These are phyloP conservation scores for Aurifilum marmelostoma DNA, from an alignment of 2,329 filamentous ascomycete species.

Conservation along the genomic window DNA sequence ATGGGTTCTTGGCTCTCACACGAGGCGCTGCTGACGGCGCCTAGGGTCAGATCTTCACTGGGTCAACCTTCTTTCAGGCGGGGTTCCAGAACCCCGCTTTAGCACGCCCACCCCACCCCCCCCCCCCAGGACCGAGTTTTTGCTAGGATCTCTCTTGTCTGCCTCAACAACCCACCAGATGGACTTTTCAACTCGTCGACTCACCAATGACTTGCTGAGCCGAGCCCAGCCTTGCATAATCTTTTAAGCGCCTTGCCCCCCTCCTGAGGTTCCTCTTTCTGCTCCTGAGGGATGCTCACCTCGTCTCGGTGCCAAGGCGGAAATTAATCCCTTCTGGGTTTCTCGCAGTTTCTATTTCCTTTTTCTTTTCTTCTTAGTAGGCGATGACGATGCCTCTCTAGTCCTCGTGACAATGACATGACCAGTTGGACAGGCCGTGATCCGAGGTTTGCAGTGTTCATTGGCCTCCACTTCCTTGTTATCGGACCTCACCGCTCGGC, in stretches of 20 bases:
- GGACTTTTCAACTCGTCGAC: neutral
- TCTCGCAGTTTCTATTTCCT: neutral
- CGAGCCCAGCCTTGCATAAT: neutral
- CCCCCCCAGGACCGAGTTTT: neutral
- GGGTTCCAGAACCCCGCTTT: neutral
- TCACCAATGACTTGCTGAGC: neutral
- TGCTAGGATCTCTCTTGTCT: neutral
- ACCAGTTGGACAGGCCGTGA: neutral
- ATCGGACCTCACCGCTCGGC: neutral
- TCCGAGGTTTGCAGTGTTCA: neutral
- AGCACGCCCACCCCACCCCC: neutral
- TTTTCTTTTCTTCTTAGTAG: neutral
- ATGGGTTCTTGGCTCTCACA: constrained; percentile 34
- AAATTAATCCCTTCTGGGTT: neutral
- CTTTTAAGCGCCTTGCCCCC: neutral
- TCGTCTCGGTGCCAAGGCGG: neutral
- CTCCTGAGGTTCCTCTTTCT: too few species aligned
- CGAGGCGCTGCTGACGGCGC: constrained; percentile 47
- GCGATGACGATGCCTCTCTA: neutral
- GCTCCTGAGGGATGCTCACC: neutral
- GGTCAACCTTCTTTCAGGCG: neutral
- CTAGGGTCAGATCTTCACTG: constrained; percentile 35
- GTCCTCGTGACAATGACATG: neutral
- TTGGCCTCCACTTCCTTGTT: neutral
- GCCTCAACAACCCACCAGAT: neutral